Evolutionary conservation across 441 rosid genomes (phyloP), one percentile per base, ranked within the genome.

Genomic region (Macaranga tanarius): DNA sequence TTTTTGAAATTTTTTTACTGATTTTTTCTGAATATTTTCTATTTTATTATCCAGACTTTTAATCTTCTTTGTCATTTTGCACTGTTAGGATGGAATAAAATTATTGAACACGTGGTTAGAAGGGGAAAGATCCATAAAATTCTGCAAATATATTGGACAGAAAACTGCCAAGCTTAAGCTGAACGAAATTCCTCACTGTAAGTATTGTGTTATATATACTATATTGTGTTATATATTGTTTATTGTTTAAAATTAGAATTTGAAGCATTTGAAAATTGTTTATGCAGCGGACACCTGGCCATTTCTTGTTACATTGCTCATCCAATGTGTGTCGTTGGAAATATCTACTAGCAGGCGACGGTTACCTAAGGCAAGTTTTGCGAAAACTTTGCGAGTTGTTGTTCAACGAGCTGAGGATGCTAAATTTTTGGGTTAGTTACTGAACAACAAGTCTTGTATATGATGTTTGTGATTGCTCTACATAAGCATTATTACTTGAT

Each of bases 201-300:
- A 82, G 89, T 22, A 67, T 16, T 59, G 7, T 34, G 38, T 34
- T 34, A 34, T 4, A 34, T 34, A 34, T 34, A 7, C 38, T 34
- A 34, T 4, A 34, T 34, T 0, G n/a, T 48, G 40, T n/a, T n/a
- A n/a, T n/a, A 50, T 19, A 38, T 62, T 10, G 42, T 52, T 71
- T 51, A 8, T 7, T 23, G 6, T 34, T 34, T 34, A 34, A 34
- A 34, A 3, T 34, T 34, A 34, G 38, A 34, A 34, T 34, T 34
- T 34, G 38, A 34, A 34, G 38, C 38, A 34, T 34, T 34, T 34
- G 38, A 34, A 34, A 34, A 34, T 81, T 84, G 74, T 71, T 77
- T 80, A 23, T 80, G 84, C 91, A 92, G 99, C 91, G 72, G 98
- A 93, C 73, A 86, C 97, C 11, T 95, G 99, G 98, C 97, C 97